A percentile compares a stretch with the other conserved stretches of the same genome.
phyloP scores from a whole-genome alignment of 2,329 filamentous ascomycete genomes.

The Emydomyces testavorans region DNA sequence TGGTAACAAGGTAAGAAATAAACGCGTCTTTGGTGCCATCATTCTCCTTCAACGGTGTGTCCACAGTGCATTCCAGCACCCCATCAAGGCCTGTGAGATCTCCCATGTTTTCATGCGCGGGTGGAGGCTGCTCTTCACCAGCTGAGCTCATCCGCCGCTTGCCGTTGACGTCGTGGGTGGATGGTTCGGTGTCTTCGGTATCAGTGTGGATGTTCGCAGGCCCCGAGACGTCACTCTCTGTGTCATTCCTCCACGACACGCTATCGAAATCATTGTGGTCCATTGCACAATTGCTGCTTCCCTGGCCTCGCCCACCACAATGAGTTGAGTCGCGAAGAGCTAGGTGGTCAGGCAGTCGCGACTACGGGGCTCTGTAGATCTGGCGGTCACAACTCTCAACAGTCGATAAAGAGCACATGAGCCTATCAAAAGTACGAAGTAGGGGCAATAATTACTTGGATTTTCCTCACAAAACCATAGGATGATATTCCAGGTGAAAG shows the following conservation, averaged over 20 bases:
- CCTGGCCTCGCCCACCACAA: background rate
- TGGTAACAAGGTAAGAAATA: conserved; percentile 89
- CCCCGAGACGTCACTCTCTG: conserved; percentile 37
- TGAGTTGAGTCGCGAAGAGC: background rate
- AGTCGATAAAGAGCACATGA: background rate
- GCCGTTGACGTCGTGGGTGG: conserved; percentile 35
- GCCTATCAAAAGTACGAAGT: background rate
- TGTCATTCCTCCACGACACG: conserved; percentile 63
- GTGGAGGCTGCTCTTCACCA: conserved; percentile 39
- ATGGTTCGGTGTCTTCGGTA: conserved; percentile 25
- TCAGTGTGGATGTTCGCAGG: conserved; percentile 35
- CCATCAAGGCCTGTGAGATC: conserved; percentile 60
- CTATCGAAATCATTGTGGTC: conserved; percentile 64
- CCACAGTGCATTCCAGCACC: conserved; percentile 70
- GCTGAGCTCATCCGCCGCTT: conserved; percentile 39
- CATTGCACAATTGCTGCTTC: conserved; percentile 23
- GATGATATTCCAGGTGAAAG: background rate
- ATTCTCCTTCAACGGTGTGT: conserved; percentile 81
- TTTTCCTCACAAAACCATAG: background rate
- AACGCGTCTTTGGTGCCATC: conserved; percentile 95
- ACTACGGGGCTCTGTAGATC: too few species aligned
- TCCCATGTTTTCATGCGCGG: conserved; percentile 41
- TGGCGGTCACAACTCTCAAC: background rate
- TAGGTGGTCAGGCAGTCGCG: background rate
- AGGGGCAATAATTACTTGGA: background rate